Conservation (phyloP, 73 alveolate species). For the Uronychia setigera region DNA sequence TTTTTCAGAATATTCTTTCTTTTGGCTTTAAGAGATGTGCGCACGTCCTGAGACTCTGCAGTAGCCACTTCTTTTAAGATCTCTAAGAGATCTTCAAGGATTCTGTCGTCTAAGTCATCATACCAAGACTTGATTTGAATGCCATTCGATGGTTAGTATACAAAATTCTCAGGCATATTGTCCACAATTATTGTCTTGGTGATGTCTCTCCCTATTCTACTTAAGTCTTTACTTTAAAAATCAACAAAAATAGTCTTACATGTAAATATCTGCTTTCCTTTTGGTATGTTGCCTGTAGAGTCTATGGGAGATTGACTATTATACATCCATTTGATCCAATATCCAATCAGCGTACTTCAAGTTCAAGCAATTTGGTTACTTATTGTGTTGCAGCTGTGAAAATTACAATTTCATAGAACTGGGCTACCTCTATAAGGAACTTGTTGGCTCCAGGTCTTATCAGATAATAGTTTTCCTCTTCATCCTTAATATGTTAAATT, state of each 20-base stretch:
- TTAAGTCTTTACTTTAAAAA: constrained; percentile 9
- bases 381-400: constrained; percentile 97
- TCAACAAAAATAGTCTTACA: constrained; percentile 9
- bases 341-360: constrained; percentile 89
- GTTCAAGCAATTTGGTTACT: constrained; percentile 20
- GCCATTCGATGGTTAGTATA: constrained; percentile 84
- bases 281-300: constrained; percentile 94
- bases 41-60: too few species aligned
- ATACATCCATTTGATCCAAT: constrained; percentile 81
- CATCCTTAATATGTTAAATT: constrained; percentile 54
- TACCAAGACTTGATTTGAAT: constrained; percentile 93
- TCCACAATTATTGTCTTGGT: constrained; percentile 17
- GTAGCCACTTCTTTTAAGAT: constrained; percentile 53
- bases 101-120: constrained; percentile 89
- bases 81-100: constrained; percentile 78
- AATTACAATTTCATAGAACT: constrained; percentile 92
- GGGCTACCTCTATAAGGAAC: constrained; percentile 85
- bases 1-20: too few species aligned
- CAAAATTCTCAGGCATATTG: constrained; percentile 17
- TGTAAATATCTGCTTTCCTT: constrained; percentile 65
- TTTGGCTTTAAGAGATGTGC: too few species aligned
- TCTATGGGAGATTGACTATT: constrained; percentile 74
- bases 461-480: constrained; percentile 87
- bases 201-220: constrained; percentile 8
- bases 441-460: constrained; percentile 91